Conservation (phyloP, 768 basidiomycete species). For the Leccinum uliginosum region DNA sequence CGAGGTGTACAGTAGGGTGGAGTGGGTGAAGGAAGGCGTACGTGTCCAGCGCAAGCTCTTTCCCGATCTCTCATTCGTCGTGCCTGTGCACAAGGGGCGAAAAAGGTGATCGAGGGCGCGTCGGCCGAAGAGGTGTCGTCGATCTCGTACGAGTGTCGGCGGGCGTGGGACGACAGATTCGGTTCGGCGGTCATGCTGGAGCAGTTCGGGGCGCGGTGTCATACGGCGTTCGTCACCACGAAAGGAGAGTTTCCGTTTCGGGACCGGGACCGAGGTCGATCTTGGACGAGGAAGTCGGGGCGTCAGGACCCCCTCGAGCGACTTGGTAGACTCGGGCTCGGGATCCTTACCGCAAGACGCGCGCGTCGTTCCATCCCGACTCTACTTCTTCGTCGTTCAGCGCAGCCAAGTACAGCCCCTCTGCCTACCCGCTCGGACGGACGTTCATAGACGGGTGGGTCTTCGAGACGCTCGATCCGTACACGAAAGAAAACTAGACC, state of each 20-base stretch:
- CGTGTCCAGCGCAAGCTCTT: constrained; percentile 70
- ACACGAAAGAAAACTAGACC: constrained; percentile 92
- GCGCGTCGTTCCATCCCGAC: constrained; percentile 73
- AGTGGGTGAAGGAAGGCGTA: constrained; percentile 26
- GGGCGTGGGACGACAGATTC: constrained; percentile 84
- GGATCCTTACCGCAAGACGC: constrained; percentile 32
- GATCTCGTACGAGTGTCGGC: constrained; percentile 66
- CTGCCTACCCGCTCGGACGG: constrained; percentile 68
- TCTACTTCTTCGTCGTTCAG: constrained; percentile 49
- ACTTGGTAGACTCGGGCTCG: constrained; percentile 16
- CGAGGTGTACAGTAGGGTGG: constrained; percentile 16
- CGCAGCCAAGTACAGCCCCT: constrained; percentile 70
- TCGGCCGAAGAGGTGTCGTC: constrained; percentile 88
- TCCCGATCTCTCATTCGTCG: constrained; percentile 69
- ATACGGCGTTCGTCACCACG: constrained; percentile 66
- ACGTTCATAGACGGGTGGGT: constrained; percentile 93
- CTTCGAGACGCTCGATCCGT: constrained; percentile 93
- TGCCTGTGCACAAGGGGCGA: constrained; percentile 85
- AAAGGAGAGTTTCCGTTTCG: constrained; percentile 89
- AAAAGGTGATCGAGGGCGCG: constrained; percentile 89
- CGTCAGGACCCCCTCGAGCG: constrained; percentile 12
- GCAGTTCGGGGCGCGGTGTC: constrained; percentile 69
- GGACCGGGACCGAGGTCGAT: constrained; percentile 64
- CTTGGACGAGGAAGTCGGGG: constrained; percentile 41
- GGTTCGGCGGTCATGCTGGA: constrained; percentile 68